Percentiles rank a stretch among this genome's conserved stretches.
Conservation (phyloP, 2,329 filamentous ascomycete genomes). For the Venturia oleaginea region DNA sequence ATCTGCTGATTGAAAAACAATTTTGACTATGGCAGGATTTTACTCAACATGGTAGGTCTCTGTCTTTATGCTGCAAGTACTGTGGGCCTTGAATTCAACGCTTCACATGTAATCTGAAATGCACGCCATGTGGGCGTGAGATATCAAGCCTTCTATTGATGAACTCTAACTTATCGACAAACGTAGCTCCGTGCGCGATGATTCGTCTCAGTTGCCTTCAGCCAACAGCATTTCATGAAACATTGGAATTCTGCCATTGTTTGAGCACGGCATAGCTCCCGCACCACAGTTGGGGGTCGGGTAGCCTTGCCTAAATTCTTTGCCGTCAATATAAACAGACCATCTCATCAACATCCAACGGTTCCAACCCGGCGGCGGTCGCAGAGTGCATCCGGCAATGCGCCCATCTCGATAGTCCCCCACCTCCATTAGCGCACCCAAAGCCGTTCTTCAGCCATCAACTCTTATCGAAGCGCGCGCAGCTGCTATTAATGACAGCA, state of each 20-base stretch:
- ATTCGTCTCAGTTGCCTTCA: background rate
- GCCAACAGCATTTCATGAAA: background rate
- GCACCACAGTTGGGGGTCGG: background rate
- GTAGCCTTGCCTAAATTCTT: constrained; percentile 3
- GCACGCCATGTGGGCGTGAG: background rate
- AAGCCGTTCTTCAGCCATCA: background rate
- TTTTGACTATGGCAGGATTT: too few relatives aligned
- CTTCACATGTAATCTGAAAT: background rate
- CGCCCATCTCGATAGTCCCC: background rate
- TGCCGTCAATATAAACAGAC: constrained; percentile 2
- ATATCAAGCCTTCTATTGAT: background rate
- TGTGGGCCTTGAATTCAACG: background rate
- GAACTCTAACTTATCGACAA: background rate
- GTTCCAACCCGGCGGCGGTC: background rate
- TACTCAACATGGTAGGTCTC: background rate
- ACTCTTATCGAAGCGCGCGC: background rate
- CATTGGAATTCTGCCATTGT: background rate
- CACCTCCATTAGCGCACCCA: background rate
- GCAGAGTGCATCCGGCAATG: background rate
- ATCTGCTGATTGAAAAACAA: background rate
- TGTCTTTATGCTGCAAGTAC: background rate
- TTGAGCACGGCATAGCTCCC: background rate
- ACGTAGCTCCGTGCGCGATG: background rate
- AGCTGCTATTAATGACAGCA: background rate
- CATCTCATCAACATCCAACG: background rate